These are phyloP conservation scores for Penicillium hesseltinei DNA, from an alignment of 2,329 filamentous ascomycete genomes.

Conservation along the genomic window DNA sequence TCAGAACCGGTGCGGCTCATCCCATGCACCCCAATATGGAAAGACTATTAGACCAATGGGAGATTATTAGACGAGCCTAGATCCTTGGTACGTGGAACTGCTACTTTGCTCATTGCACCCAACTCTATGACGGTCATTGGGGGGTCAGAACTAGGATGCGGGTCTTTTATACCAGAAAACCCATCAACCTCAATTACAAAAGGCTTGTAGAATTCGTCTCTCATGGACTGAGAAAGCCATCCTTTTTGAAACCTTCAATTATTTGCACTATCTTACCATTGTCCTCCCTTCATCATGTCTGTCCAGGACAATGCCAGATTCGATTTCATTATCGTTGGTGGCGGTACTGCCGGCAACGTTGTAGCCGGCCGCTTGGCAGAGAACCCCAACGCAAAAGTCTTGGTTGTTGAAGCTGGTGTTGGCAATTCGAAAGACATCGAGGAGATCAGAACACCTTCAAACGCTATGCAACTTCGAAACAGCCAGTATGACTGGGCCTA, in stretches of 20 bases:
- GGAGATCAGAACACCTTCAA: constrained; percentile 57
- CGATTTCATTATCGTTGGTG: constrained; percentile 35
- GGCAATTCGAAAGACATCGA: constrained; percentile 51
- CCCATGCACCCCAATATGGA: neutral
- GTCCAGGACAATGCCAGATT: constrained; percentile 15
- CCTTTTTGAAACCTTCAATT: neutral
- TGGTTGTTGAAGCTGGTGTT: constrained; percentile 39
- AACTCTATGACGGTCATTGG: neutral
- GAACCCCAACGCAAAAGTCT: constrained; percentile 45
- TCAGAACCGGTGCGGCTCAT: neutral
- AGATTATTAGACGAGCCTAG: neutral
- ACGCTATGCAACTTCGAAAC: constrained; percentile 56
- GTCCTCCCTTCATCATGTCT: neutral
- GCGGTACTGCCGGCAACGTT: constrained; percentile 38
- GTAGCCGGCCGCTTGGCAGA: constrained; percentile 55
- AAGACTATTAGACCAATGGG: neutral
- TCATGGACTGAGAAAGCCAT: neutral
- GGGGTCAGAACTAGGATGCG: neutral
- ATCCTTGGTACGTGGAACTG: neutral
- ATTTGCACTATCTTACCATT: neutral
- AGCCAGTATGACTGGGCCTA: constrained; percentile 61
- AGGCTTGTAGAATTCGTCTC: neutral
- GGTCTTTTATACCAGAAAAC: neutral
- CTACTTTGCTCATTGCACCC: neutral
- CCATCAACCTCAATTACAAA: neutral